These are phyloP conservation scores for Cyberlindnera misumaiensis DNA, from an alignment of 805 yeast species.

Conservation along the genomic window DNA sequence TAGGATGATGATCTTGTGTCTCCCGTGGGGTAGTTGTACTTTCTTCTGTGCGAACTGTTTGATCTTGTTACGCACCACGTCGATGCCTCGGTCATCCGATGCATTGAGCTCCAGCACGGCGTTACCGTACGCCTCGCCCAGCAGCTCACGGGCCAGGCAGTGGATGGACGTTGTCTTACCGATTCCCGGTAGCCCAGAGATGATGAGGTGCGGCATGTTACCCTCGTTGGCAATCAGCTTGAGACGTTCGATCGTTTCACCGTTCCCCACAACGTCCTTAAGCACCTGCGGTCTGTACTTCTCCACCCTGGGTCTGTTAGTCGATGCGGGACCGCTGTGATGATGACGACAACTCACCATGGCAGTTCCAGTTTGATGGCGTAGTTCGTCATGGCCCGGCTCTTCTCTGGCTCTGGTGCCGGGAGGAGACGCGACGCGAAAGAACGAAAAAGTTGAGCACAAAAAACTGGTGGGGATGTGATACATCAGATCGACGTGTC, in stretches of 20 bases:
- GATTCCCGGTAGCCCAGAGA: slow-evolving; percentile 94
- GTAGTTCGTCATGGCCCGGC: slow-evolving; percentile 9
- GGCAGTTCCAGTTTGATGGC: slow-evolving; percentile 23
- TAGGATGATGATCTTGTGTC: slow-evolving; percentile 86
- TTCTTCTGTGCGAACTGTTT: slow-evolving; percentile 95
- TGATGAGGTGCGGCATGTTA: slow-evolving; percentile 93
- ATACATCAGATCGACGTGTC: no score
- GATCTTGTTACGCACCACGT: slow-evolving; percentile 88
- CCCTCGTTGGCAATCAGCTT: slow-evolving; percentile 86
- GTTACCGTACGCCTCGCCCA: slow-evolving; percentile 66
- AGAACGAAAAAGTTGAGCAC: no score
- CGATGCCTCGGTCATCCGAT: slow-evolving; percentile 96
- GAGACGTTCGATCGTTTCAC: slow-evolving; percentile 79
- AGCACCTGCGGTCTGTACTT: slow-evolving; percentile 81
- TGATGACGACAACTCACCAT: slow-evolving; percentile 12
- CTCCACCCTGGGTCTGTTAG: slow-evolving; percentile 58
- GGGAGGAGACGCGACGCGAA: no score
- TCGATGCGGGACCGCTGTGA: neutral
- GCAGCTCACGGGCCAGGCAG: slow-evolving; percentile 78
- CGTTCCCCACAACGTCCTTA: slow-evolving; percentile 88
- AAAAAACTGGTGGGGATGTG: no score
- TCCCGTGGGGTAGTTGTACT: slow-evolving; percentile 77
- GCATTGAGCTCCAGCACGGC: slow-evolving; percentile 94
- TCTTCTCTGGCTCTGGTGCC: neutral
- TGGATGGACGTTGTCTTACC: slow-evolving; percentile 94